Evolutionary conservation across 2,329 filamentous ascomycete species (phyloP).

Genomic region (Pezizomycotina sp.): DNA sequence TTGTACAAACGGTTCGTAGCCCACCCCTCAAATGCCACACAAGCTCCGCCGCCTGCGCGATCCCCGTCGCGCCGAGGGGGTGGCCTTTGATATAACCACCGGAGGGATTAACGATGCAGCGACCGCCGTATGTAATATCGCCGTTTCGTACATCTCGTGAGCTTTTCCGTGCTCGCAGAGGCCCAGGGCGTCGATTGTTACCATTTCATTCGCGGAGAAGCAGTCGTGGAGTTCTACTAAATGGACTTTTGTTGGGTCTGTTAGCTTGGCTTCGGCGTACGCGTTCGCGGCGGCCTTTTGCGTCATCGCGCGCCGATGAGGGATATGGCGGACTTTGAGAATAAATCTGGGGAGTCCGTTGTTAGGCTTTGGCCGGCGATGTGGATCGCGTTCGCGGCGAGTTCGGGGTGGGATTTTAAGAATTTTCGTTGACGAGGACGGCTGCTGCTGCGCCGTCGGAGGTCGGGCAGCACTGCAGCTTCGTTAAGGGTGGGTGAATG

Average conservation of each 20-base stretch:
- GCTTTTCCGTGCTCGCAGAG: constrained; percentile 65
- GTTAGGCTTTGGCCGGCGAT: constrained; percentile 76
- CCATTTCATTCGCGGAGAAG: constrained; percentile 90
- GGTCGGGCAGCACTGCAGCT: constrained; percentile 96
- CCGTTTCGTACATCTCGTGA: constrained; percentile 71
- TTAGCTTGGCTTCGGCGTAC: constrained; percentile 54
- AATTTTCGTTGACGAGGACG: constrained; percentile 78
- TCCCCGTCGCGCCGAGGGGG: constrained; percentile 80
- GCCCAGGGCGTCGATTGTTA: constrained; percentile 71
- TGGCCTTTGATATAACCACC: constrained; percentile 95
- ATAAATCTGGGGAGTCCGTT: constrained; percentile 68
- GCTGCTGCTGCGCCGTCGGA: constrained; percentile 83
- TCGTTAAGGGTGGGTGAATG: constrained; percentile 78
- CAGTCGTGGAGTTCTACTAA: constrained; percentile 94
- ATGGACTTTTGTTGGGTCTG: constrained; percentile 49
- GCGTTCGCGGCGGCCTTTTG: constrained; percentile 52
- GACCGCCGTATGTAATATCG: constrained; percentile 73
- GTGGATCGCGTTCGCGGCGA: constrained; percentile 65
- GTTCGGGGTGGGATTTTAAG: constrained; percentile 66
- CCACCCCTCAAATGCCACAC: constrained; percentile 91
- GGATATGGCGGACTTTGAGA: constrained; percentile 67
- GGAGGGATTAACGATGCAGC: constrained; percentile 74
- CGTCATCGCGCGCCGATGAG: constrained; percentile 78
- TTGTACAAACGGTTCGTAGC: constrained; percentile 69
- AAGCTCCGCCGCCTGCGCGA: constrained; percentile 87